Percentiles rank a stretch among this genome's conserved stretches.
These are phyloP conservation scores for Ophiocordyceps australis DNA, from an alignment of 2,329 filamentous ascomycete genomes.

Conservation along the genomic window DNA sequence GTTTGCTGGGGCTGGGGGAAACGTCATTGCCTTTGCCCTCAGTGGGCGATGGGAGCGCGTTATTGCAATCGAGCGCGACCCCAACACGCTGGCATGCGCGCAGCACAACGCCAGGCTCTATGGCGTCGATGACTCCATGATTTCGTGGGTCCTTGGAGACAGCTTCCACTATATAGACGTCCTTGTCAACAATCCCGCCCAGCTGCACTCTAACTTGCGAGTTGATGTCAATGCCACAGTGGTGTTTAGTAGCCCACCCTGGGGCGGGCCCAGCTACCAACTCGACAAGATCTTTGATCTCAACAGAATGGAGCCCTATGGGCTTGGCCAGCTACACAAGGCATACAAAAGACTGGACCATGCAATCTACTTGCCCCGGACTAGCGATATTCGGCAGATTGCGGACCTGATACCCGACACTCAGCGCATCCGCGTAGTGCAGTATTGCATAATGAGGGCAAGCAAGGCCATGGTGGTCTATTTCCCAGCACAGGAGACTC, in stretches of 20 bases:
- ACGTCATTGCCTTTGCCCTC: slow-evolving; percentile 83
- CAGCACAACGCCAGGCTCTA: slow-evolving; percentile 84
- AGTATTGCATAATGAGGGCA: slow-evolving; percentile 82
- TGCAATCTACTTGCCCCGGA: slow-evolving; percentile 72
- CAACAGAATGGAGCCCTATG: slow-evolving; percentile 76
- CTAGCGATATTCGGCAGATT: slow-evolving; percentile 65
- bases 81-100: slow-evolving; percentile 66
- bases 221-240: slow-evolving; percentile 22
- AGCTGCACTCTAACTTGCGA: slow-evolving; percentile 18
- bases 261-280: slow-evolving; percentile 38
- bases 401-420: slow-evolving; percentile 33
- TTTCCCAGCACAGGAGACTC: slow-evolving; percentile 19
- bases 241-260: slow-evolving; percentile 40
- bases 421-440: slow-evolving; percentile 53
- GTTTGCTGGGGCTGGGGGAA: slow-evolving; percentile 85
- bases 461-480: slow-evolving; percentile 67
- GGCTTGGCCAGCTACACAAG: slow-evolving; percentile 39
- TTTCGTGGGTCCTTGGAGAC: slow-evolving; percentile 77
- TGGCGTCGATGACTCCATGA: slow-evolving; percentile 49
- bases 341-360: slow-evolving; percentile 41
- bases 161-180: slow-evolving; percentile 57
- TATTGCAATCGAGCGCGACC: slow-evolving; percentile 76
- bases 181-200: slow-evolving; percentile 15
- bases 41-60: slow-evolving; percentile 65
- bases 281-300: slow-evolving; percentile 62